phyloP scores from a whole-genome alignment of 805 yeast species.

The Blastobotrys peoriensis region DNA sequence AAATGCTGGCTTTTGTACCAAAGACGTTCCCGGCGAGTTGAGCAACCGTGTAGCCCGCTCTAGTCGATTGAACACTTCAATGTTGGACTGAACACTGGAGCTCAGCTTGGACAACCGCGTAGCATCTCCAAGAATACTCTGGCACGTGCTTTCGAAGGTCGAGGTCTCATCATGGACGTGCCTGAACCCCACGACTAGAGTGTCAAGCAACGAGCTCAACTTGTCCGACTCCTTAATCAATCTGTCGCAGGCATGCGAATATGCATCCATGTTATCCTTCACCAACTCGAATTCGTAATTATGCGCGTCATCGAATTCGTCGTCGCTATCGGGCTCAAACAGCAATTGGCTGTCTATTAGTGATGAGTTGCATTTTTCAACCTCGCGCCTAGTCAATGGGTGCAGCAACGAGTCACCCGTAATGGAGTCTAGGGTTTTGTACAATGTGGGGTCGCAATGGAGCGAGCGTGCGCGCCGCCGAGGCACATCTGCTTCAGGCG shows the following conservation, averaged over 20 bases:
- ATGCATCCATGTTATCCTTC: conserved; percentile 28
- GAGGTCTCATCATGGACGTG: conserved; percentile 56
- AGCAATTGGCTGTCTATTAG: conserved; percentile 21
- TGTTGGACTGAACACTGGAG: conserved; percentile 40
- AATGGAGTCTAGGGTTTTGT: no score
- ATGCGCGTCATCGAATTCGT: conserved; percentile 35
- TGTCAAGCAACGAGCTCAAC: conserved; percentile 41
- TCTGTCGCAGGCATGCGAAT: conserved; percentile 24
- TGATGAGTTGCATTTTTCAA: conserved; percentile 19
- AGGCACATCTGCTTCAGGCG: conserved; percentile 13
- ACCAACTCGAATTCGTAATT: conserved; percentile 29
- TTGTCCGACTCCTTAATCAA: conserved; percentile 43
- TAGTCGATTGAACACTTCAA: conserved; percentile 61
- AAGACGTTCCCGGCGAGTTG: conserved; percentile 62
- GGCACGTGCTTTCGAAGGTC: conserved; percentile 56
- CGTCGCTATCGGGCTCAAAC: conserved; percentile 21
- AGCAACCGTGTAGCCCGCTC: conserved; percentile 64
- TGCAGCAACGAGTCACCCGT: conserved; percentile 12
- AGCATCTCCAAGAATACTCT: conserved; percentile 44
- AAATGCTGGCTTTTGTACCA: conserved; percentile 57
- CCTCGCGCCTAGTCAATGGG: conserved; percentile 39
- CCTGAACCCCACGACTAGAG: conserved; percentile 47
- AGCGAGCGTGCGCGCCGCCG: conserved; percentile 16
- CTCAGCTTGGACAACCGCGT: conserved; percentile 37
- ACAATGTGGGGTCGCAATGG: background rate